Evolutionary conservation across 176 grass and related monocot genomes (phyloP).

Genomic region (Juncus inflexus): DNA sequence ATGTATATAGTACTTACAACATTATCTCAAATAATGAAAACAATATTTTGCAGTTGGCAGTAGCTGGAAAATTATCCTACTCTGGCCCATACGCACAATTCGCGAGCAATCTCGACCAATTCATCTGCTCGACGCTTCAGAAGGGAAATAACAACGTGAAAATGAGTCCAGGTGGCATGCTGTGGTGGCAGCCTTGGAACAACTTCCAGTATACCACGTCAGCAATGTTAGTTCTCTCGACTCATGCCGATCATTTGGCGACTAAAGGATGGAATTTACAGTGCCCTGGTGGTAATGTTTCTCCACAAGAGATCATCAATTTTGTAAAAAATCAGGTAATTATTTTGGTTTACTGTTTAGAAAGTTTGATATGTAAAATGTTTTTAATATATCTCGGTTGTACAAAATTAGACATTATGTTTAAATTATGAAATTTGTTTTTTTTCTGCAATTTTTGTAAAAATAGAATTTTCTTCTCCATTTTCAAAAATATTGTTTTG

Average conservation of each 20-base stretch:
- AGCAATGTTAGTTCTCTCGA: conserved; percentile 37
- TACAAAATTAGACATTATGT: no score
- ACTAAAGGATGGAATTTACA: conserved; percentile 9
- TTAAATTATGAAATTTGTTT: no score
- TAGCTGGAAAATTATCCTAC: conserved; percentile 39
- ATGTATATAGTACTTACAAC: no score
- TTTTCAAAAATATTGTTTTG: no score
- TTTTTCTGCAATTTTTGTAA: no score
- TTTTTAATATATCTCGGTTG: no score
- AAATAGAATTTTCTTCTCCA: no score
- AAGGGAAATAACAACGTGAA: conserved; percentile 22
- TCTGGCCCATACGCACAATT: conserved; percentile 19
- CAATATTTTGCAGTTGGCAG: conserved; percentile 33
- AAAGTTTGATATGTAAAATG: background rate
- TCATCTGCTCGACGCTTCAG: conserved; percentile 54
- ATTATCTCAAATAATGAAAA: no score
- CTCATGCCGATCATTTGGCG: conserved; percentile 45
- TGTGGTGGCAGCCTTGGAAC: conserved; percentile 46
- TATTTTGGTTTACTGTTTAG: background rate
- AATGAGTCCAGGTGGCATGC: conserved; percentile 49
- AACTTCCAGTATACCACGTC: conserved; percentile 58
- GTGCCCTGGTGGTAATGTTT: conserved; percentile 14
- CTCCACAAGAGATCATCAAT: conserved; percentile 28
- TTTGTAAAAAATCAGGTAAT: conserved; percentile 34
- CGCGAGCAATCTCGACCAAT: conserved; percentile 35